phyloP scores from a whole-genome alignment of 73 alveolate species.

The Paramecium sonneborni region DNA sequence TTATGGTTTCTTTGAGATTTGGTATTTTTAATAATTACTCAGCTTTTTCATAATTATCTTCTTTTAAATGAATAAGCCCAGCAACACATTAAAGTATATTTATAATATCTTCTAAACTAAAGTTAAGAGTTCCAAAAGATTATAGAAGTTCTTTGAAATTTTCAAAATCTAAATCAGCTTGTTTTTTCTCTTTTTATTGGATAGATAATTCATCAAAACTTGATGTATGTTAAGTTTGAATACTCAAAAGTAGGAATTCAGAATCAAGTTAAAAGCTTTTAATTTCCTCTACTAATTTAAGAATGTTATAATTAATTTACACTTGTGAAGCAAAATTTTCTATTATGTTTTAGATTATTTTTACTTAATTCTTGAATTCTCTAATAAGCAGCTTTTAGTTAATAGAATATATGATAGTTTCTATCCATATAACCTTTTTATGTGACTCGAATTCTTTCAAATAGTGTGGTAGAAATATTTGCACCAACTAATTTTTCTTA shows the following conservation, averaged over 20 bases:
- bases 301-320: not conserved
- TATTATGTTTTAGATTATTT: conserved; percentile 39
- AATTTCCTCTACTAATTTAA: conserved; percentile 40
- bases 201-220: not conserved
- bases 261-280: conserved; percentile 64
- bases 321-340: conserved; percentile 54
- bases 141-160: not conserved
- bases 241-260: conserved; percentile 45
- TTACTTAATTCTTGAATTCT: conserved; percentile 63
- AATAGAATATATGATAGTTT: conserved; percentile 94
- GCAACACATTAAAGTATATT: not conserved
- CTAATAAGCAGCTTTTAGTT: conserved; percentile 64
- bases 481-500: conserved; percentile 87
- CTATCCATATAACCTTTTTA: conserved; percentile 80
- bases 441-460: conserved; percentile 93
- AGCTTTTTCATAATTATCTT: not conserved
- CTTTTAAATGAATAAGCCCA: not conserved
- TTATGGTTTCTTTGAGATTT: not conserved
- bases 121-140: not conserved
- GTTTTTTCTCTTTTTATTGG: not conserved
- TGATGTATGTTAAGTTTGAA: conserved; percentile 23
- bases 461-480: conserved; percentile 83
- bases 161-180: not conserved
- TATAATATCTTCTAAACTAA: not conserved
- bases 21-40: not conserved